Conservation (phyloP, 345 rosid genomes). For the Eutrema japonicum region DNA sequence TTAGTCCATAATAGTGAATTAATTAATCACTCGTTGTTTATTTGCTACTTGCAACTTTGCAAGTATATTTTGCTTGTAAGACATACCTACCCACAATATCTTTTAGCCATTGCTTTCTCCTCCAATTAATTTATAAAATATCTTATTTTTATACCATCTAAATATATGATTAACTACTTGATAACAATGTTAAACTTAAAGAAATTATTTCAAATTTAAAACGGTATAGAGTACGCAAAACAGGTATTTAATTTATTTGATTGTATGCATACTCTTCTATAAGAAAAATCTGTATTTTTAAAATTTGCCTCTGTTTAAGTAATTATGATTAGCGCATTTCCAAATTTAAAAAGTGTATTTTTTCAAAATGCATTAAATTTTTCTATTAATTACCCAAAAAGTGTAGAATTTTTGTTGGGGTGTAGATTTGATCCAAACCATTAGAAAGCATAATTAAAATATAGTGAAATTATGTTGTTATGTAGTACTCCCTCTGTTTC, state of each 20-base stretch:
- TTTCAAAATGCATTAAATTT: too few relatives aligned
- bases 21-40: conserved; percentile 10
- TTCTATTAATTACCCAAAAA: too few relatives aligned
- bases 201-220: background rate
- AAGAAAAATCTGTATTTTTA: background rate
- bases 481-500: too few relatives aligned
- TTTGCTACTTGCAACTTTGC: conserved; percentile 27
- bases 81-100: conserved; percentile 31
- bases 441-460: too few relatives aligned
- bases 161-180: conserved; percentile 10
- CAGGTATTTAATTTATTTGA: background rate
- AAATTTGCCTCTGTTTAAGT: too few relatives aligned
- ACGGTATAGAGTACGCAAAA: background rate
- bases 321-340: too few relatives aligned
- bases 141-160: conserved; percentile 1
- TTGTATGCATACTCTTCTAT: background rate
- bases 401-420: too few relatives aligned
- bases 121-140: conserved; percentile 3
- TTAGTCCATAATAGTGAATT: conserved; percentile 10
- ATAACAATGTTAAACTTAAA: background rate
- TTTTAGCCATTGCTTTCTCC: conserved; percentile 3
- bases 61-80: conserved; percentile 39
- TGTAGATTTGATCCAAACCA: too few relatives aligned
- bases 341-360: too few relatives aligned
- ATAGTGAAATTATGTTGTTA: too few relatives aligned